Percentiles rank a stretch among this genome's conserved stretches.
Evolutionary conservation across 116 monocot genomes (phyloP).

Genomic region (Papilionanthe hybrid): DNA sequence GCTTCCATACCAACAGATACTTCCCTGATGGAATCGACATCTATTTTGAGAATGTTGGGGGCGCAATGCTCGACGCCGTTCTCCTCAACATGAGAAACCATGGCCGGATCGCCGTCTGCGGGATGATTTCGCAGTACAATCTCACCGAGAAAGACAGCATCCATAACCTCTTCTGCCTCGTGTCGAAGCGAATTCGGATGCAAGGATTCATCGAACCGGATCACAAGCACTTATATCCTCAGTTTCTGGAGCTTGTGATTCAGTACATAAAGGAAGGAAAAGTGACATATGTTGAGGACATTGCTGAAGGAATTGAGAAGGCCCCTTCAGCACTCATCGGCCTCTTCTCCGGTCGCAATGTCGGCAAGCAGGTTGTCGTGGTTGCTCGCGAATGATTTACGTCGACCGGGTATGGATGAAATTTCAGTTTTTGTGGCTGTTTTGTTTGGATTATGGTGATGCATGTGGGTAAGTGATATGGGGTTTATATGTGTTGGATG

Average conservation of each 20-base stretch:
- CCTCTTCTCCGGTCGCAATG: constrained; percentile 53
- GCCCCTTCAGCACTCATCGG: constrained; percentile 64
- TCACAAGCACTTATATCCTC: constrained; percentile 40
- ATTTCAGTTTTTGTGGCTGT: no score
- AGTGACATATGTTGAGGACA: constrained; percentile 56
- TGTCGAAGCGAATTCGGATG: constrained; percentile 43
- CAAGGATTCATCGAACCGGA: constrained; percentile 56
- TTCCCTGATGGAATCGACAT: constrained; percentile 73
- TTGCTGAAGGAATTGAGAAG: constrained; percentile 58
- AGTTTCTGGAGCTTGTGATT: constrained; percentile 40
- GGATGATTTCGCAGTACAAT: constrained; percentile 66
- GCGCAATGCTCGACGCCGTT: constrained; percentile 69
- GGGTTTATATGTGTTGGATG: no score
- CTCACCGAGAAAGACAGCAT: constrained; percentile 34
- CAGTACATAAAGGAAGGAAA: constrained; percentile 58
- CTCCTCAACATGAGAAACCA: constrained; percentile 55
- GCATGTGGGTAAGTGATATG: no score
- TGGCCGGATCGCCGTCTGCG: constrained; percentile 71
- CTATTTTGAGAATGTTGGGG: constrained; percentile 75
- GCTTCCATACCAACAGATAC: constrained; percentile 19
- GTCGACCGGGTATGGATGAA: no score
- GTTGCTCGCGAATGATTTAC: constrained; percentile 27
- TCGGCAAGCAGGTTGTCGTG: constrained; percentile 63
- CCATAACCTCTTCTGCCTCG: constrained; percentile 35
- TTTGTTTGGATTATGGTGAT: no score